Base-by-base conservation (phyloP, 805 yeast species). In the Yarrowia porcina region DNA sequence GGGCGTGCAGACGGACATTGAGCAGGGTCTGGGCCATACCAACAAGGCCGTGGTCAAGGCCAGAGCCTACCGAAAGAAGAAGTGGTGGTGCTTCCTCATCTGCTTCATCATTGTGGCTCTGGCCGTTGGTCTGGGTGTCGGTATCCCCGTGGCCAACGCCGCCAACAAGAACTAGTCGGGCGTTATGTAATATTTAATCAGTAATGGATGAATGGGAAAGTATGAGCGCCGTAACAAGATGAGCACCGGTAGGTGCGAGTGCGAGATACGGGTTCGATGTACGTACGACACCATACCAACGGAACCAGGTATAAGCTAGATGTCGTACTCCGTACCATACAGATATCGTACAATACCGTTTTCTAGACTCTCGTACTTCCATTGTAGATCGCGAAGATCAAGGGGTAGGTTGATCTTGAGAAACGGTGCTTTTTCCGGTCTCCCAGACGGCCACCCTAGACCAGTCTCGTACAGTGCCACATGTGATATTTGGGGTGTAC, bases 11-110 rank as follows among this genome's bases (percentile, higher is more conserved):
- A 85, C 83, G 65, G 96, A 94, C 74, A 86, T 94, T 69, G 97
- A 92, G 78, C 86, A 87, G 74, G 99, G 97, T 74, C 90, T 91
- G 39, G 96, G 94, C 21, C 96, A 94, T 75, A 91, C 96, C 57
- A 84, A 87, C 72, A 87, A 88, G 75, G 99, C 99, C 21, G 91
- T 90, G 65, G 85, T 83, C 68, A 83, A 85, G 73, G 98, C 98
- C 61, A 85, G 86, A 75, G 87, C 88, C 72, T 96, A 96, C 62
- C 86, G 99, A 80, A 90, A 79, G 75, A 90, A 90, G 86, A 91
- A 84, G 80, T 83, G 90, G 80, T 89, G 94, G 85, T 88, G 96
- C 74, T 80, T 83, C 72, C 77, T 86, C 76, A 85, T 90, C 11
- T 32, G 39, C 17, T n/a, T 59, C 21, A 42, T 59, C 49, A 32